Percentiles rank a stretch among this genome's conserved stretches.
phyloP scores from a whole-genome alignment of 148 eudicot genomes.

The Heliamphora exappendiculata region DNA sequence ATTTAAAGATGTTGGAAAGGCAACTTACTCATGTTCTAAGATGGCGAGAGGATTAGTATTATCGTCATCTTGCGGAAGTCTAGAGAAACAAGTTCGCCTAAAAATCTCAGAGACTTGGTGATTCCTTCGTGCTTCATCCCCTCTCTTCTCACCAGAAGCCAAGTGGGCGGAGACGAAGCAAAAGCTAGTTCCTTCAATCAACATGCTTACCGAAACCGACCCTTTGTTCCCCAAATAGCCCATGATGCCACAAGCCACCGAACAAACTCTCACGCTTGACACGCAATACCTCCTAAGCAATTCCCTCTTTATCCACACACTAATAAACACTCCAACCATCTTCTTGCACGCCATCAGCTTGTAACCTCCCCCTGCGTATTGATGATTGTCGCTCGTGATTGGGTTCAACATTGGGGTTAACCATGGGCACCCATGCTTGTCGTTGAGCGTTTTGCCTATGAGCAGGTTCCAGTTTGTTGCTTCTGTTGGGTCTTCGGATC shows the following conservation, averaged over 20 bases:
- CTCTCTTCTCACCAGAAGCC: slow-evolving; percentile 72
- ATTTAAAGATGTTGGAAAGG: not conserved
- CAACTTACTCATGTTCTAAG: slow-evolving; percentile 58
- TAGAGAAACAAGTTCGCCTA: slow-evolving; percentile 38
- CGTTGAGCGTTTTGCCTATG: slow-evolving; percentile 66
- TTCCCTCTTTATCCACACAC: slow-evolving; percentile 56
- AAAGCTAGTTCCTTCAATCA: slow-evolving; percentile 52
- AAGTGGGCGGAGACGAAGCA: slow-evolving; percentile 54
- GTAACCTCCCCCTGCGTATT: slow-evolving; percentile 27
- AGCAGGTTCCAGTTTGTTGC: slow-evolving; percentile 54
- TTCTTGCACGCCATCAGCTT: slow-evolving; percentile 63
- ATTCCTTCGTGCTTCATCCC: slow-evolving; percentile 53
- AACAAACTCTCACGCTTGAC: slow-evolving; percentile 45
- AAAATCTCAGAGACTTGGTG: slow-evolving; percentile 54
- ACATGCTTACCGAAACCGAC: slow-evolving; percentile 54
- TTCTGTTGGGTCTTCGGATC: slow-evolving; percentile 49
- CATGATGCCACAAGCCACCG: slow-evolving; percentile 61
- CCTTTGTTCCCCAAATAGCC: slow-evolving; percentile 71
- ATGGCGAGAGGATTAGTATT: slow-evolving; percentile 39
- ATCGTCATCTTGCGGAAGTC: slow-evolving; percentile 26
- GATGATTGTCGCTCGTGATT: slow-evolving; percentile 34
- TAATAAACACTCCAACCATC: slow-evolving; percentile 67
- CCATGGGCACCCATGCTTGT: slow-evolving; percentile 74
- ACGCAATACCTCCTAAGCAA: slow-evolving; percentile 30
- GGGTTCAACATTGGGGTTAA: slow-evolving; percentile 48